Evolutionary conservation across 1,139 yeast species (phyloP), one percentile per base, ranked within the genome.

Genomic region (Yamadazyma kanchanaburiensis): DNA sequence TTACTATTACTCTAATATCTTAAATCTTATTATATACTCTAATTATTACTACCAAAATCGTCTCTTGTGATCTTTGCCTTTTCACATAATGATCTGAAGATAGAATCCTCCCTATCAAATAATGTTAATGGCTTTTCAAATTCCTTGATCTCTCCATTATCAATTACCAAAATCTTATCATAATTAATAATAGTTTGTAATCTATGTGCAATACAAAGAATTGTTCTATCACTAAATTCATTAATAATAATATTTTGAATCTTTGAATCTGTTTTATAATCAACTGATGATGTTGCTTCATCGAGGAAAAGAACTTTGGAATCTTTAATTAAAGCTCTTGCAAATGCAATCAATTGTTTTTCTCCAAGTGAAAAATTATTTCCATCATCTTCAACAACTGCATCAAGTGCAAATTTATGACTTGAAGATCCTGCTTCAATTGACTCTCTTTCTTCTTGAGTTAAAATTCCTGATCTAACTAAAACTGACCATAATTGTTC

Each of bases 281-380:
- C 78, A 27, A 72, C 77, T n/a, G 74, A 67, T 1, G 77, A 70
- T 0, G 79, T 72, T 16, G 78, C 78, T 50, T 73, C 78, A 45
- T 73, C 78, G 38, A 73, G 52, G 32, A 73, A 60, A 38, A 73
- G 58, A 30, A 73, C 64, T 48, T 64, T 69, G 15, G 72, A 54
- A 31, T 66, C 56, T 25, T 73, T 56, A 12, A 71, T 72, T 43
- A 73, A 56, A 1, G 78, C 74, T 31, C 79, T 52, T 17, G 76
- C 71, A 38, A 73, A 61, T 5, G 78, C 71, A 35, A 73, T 54
- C 37, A 73, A 60, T 46, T 73, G 79, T 29, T 73, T 55, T 42
- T 73, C 77, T 17, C 78, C 79, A 25, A 72, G 53, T 4, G 78
- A 72, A 41, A 69, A 73, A 49, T 73, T 73, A 8, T 56, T 41